Percentiles rank a stretch among this genome's conserved stretches.
These are phyloP conservation scores for Daedalea quercina DNA, from an alignment of 768 basidiomycete species.

Conservation along the genomic window DNA sequence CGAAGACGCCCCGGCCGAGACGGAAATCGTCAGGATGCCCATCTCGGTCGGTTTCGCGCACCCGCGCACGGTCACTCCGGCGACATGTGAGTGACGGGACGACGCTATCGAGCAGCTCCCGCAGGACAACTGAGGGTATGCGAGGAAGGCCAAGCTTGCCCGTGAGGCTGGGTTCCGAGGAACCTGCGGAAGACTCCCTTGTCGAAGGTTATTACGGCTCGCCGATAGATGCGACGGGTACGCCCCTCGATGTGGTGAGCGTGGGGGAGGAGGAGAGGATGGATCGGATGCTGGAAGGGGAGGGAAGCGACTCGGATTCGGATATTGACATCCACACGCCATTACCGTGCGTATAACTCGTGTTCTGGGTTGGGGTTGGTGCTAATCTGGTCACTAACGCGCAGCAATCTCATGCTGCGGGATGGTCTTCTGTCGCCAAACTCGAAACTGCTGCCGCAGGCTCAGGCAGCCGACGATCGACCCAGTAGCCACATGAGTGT, in stretches of 20 bases:
- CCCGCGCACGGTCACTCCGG: conserved; percentile 15
- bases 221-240: conserved; percentile 19
- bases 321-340: conserved; percentile 34
- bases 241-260: conserved; percentile 16
- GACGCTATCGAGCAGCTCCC: conserved; percentile 6
- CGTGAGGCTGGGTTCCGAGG: conserved; percentile 7
- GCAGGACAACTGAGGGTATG: conserved; percentile 5
- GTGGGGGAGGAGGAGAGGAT: conserved; percentile 19
- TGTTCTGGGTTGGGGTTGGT: background rate
- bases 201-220: conserved; percentile 24
- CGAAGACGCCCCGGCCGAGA: conserved; percentile 25
- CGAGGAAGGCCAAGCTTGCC: conserved; percentile 7
- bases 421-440: conserved; percentile 33
- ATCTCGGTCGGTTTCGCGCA: conserved; percentile 18
- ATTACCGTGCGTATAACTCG: conserved; percentile 25
- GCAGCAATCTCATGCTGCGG: conserved; percentile 32
- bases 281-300: conserved; percentile 22
- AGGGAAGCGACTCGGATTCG: conserved; percentile 27
- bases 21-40: conserved; percentile 18
- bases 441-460: conserved; percentile 30
- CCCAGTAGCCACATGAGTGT: conserved; percentile 21
- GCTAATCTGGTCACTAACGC: background rate
- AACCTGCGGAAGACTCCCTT: conserved; percentile 20
- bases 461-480: conserved; percentile 10
- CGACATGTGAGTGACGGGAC: conserved; percentile 16